Conservation (phyloP, 2,329 filamentous ascomycete species). For the Fusarium poae region DNA sequence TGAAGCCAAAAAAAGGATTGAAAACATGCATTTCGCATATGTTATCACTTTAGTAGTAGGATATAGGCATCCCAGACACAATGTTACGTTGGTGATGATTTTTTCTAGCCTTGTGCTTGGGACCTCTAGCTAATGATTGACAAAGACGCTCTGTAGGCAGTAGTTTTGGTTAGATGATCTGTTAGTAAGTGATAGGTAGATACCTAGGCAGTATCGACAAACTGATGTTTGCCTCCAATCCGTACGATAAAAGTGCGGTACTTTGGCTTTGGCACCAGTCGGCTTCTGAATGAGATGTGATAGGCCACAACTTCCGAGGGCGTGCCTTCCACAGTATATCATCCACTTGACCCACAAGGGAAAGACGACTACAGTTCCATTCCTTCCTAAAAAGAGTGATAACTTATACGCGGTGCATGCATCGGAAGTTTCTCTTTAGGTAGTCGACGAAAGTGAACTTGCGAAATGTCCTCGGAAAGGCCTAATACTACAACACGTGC, state of each 20-base stretch:
- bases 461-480: slow-evolving; percentile 29
- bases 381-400: background rate
- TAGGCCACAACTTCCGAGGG: slow-evolving; percentile 10
- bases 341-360: background rate
- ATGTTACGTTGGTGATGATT: background rate
- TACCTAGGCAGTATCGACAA: background rate
- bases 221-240: background rate
- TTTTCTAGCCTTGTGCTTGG: background rate
- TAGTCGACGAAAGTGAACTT: slow-evolving; percentile 4
- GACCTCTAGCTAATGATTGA: background rate
- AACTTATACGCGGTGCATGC: background rate
- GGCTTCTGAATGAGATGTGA: background rate
- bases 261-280: background rate
- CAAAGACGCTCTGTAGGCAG: background rate
- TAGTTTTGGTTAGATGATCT: background rate
- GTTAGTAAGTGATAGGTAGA: no score
- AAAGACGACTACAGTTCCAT: background rate
- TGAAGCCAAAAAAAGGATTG: slow-evolving; percentile 5
- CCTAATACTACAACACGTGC: background rate
- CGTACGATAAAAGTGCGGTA: no score
- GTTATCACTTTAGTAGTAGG: background rate
- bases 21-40: background rate
- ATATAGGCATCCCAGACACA: background rate
- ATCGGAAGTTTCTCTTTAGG: slow-evolving; percentile 17
- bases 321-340: no score